Base-by-base conservation (phyloP, 2,329 filamentous ascomycete genomes). In the Pseudogymnoascus sp. region DNA sequence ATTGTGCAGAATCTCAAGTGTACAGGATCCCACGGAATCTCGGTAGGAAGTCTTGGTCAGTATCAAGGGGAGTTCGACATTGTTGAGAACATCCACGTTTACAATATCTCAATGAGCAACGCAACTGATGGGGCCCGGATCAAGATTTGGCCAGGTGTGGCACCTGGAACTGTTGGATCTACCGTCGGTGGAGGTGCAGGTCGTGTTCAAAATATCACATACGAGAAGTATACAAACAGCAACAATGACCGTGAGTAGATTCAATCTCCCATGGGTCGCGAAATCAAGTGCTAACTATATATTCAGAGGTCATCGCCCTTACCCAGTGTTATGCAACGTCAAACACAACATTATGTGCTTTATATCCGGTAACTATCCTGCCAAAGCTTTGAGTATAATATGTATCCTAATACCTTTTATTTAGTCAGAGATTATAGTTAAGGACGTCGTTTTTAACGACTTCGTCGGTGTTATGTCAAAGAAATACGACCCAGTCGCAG, bases 21-120 rank as follows among this genome's bases (percentile, higher is more conserved):
- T 76, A 86, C 84, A 67, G 83, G 84, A 61, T 84, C 80, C 7
- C 84, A 87, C 72, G 84, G 84, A 48, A 84, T 87, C 69, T 81
- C 78, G 31, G 83, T 87, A 13, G 85, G 84, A 25, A 84, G 80
- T 8, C 75, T 87, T 0, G 84, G 84, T 23, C 84, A 87, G 70
- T 86, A 87, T 70, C 69, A 75, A 2, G 67, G 77, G 11, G 79
- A 83, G 67, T 78, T 80, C 23, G 84, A 87, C 69, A 81, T 85
- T 64, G 83, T 87, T 16, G 77, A 85, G 73, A 81, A 86, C 68
- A 72, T 86, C 37, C 80, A 81, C 67, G 80, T 82, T 13, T 77
- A 75, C 71, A 81, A 82, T 67, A 74, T 78, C 36, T 77, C 75
- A 39, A 78, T 81, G 76, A 76, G 74, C 65, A 81, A 81, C 65